Conservation (phyloP, 2,329 filamentous ascomycete species). For the Alternaria sp. region DNA sequence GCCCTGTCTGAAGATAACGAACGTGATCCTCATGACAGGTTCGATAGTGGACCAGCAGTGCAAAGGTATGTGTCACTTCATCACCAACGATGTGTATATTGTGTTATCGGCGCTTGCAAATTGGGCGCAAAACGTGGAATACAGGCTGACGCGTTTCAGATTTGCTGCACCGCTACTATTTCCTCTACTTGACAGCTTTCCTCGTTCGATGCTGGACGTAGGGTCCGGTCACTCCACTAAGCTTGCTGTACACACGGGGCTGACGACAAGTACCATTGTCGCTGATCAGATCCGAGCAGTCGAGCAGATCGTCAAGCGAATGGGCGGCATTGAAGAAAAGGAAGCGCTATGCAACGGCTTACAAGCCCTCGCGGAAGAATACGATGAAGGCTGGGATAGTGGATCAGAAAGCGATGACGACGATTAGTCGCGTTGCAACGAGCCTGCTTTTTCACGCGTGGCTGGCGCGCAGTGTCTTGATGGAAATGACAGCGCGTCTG, state of each 20-base stretch:
- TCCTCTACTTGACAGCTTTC: constrained; percentile 84
- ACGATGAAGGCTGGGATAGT: constrained; percentile 86
- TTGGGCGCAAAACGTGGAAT: background rate
- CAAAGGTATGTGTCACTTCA: constrained; percentile 41
- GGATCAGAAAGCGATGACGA: constrained; percentile 69
- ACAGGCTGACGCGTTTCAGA: constrained; percentile 41
- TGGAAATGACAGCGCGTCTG: background rate
- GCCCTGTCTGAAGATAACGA: constrained; percentile 35
- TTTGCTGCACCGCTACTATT: constrained; percentile 67
- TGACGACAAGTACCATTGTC: constrained; percentile 80
- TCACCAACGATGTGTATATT: background rate
- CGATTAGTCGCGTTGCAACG: constrained; percentile 51
- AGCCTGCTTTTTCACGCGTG: background rate
- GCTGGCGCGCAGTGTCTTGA: background rate
- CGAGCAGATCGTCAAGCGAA: constrained; percentile 67
- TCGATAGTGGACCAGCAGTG: constrained; percentile 42
- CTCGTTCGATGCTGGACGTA: constrained; percentile 68
- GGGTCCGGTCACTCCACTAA: constrained; percentile 44
- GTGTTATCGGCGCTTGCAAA: background rate
- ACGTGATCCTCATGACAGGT: constrained; percentile 44
- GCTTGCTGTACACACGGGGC: constrained; percentile 58
- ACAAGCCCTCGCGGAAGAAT: constrained; percentile 83
- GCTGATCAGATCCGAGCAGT: constrained; percentile 71
- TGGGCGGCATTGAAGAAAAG: constrained; percentile 76
- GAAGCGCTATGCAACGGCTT: constrained; percentile 84